Conservation (phyloP, 1,284 basidiomycete species). For the Marasmius sp. region DNA sequence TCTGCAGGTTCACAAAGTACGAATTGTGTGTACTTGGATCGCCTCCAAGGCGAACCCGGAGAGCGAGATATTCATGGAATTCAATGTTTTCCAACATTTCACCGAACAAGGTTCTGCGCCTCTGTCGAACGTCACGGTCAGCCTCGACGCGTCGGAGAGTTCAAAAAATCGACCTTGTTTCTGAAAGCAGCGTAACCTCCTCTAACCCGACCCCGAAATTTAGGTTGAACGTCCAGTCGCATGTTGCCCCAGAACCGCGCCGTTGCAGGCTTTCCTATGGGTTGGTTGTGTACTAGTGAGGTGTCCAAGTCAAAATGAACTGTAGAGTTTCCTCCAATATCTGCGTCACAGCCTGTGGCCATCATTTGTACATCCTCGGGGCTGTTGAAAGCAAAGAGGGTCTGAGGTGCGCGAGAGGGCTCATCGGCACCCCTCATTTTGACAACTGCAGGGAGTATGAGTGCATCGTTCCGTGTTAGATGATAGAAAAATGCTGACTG, state of each 20-base stretch:
- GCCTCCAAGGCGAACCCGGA: conserved; percentile 74
- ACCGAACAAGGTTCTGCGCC: conserved; percentile 58
- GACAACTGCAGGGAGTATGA: conserved; percentile 43
- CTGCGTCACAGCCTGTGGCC: conserved; percentile 78
- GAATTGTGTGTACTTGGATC: conserved; percentile 71
- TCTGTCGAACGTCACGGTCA: neutral
- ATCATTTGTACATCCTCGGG: conserved; percentile 58
- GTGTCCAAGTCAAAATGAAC: conserved; percentile 66
- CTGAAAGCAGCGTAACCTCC: conserved; percentile 85
- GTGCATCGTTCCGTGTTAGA: conserved; percentile 11
- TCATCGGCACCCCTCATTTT: conserved; percentile 72
- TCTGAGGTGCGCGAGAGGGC: conserved; percentile 55
- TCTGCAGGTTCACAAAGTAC: conserved; percentile 90
- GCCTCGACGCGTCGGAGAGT: neutral
- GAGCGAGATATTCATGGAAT: conserved; percentile 72
- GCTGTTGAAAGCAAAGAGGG: conserved; percentile 64
- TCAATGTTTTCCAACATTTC: conserved; percentile 80
- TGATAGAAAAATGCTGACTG: conserved; percentile 8
- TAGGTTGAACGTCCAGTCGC: conserved; percentile 61
- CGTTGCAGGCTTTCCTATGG: conserved; percentile 43
- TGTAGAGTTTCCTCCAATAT: conserved; percentile 84
- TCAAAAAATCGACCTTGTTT: conserved; percentile 54
- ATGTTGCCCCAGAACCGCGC: conserved; percentile 78
- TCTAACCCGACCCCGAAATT: conserved; percentile 59
- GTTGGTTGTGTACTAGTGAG: conserved; percentile 36